Evolutionary conservation across 805 yeast species (phyloP).

Genomic region (Kazachstania martiniae): DNA sequence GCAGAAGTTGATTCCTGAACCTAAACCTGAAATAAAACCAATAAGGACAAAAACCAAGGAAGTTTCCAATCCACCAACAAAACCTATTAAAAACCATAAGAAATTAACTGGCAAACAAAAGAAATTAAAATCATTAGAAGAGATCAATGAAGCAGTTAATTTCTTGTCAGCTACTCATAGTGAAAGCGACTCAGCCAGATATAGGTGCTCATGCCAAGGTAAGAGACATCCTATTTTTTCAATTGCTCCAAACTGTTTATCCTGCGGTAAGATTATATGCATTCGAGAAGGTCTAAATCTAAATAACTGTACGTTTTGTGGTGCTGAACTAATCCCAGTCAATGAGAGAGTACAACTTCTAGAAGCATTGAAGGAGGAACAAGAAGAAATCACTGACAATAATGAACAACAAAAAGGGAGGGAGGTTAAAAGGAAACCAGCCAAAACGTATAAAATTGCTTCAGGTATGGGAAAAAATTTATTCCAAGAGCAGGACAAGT

Average conservation of each 20-base stretch:
- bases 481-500: constrained; percentile 56
- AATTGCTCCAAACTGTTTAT: constrained; percentile 84
- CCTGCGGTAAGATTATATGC: constrained; percentile 92
- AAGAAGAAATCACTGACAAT: constrained; percentile 28
- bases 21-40: not conserved
- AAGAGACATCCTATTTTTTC: constrained; percentile 80
- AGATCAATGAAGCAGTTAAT: constrained; percentile 51
- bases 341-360: constrained; percentile 54
- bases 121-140: constrained; percentile 47
- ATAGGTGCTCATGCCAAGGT: constrained; percentile 73
- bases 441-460: constrained; percentile 38
- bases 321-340: constrained; percentile 47
- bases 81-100: not conserved
- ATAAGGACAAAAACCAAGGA: not conserved
- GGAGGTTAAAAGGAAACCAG: constrained; percentile 29
- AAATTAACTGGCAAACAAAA: constrained; percentile 21
- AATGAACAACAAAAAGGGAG: constrained; percentile 10
- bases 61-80: not conserved
- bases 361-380: constrained; percentile 43
- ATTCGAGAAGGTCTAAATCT: constrained; percentile 62
- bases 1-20: not conserved
- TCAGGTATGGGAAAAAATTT: constrained; percentile 54
- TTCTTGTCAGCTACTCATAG: constrained; percentile 35
- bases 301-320: constrained; percentile 83
- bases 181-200: constrained; percentile 13